Evolutionary conservation across 768 basidiomycete genomes (phyloP).

Genomic region (Psilocybe cyanescens): DNA sequence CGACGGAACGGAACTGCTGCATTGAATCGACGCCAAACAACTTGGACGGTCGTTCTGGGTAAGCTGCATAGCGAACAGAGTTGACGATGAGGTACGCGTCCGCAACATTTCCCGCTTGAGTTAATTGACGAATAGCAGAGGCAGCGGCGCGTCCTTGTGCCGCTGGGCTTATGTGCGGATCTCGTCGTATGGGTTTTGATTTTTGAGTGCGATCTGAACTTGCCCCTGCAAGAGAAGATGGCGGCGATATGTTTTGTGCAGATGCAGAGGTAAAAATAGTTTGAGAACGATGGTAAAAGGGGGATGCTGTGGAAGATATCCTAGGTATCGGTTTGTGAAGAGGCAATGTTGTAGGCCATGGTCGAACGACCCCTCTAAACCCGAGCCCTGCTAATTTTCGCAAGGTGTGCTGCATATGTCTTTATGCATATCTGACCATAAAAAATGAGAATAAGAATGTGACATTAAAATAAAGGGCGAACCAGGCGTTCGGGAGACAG

Average conservation of each 20-base stretch:
- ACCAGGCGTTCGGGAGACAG: constrained; percentile 3
- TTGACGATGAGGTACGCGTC: constrained; percentile 64
- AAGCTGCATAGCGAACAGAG: constrained; percentile 50
- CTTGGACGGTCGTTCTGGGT: constrained; percentile 9
- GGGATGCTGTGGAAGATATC: not conserved
- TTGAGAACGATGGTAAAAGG: not conserved
- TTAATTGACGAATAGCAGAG: constrained; percentile 52
- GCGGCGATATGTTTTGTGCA: not conserved
- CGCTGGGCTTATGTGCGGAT: constrained; percentile 12
- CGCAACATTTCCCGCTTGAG: constrained; percentile 43
- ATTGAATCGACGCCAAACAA: constrained; percentile 22
- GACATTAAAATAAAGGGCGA: not conserved
- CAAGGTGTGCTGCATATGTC: constrained; percentile 75
- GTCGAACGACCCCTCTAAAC: constrained; percentile 19
- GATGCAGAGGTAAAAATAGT: not conserved
- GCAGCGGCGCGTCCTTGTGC: constrained; percentile 40
- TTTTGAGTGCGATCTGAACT: not conserved
- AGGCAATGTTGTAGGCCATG: constrained; percentile 6
- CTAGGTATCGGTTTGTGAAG: not conserved
- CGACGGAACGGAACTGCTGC: constrained; percentile 38
- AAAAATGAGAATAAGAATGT: not conserved
- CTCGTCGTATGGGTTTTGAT: not conserved
- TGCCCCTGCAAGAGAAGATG: not conserved
- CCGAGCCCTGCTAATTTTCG: constrained; percentile 50
- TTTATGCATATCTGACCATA: constrained; percentile 52